Evolutionary conservation across 2,329 filamentous ascomycete genomes (phyloP).

Genomic region (Penicillium glabrum): DNA sequence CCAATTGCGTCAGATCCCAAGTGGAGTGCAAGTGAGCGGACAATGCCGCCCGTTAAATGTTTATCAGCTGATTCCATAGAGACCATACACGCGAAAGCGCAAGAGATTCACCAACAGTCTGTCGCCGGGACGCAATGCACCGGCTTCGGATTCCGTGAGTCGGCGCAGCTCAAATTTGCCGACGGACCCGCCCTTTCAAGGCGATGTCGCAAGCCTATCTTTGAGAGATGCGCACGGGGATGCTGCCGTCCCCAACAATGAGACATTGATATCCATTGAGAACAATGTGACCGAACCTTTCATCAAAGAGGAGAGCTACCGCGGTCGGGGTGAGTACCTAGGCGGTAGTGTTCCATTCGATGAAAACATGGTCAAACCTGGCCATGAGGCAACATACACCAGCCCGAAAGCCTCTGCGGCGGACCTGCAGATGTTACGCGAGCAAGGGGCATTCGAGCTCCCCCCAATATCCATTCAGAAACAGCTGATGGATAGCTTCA

Average conservation of each 20-base stretch:
- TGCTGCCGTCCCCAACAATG: background rate
- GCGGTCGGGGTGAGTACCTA: conserved; percentile 26
- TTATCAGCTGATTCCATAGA: conserved; percentile 1
- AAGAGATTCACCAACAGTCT: conserved; percentile 41
- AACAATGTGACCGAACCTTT: conserved; percentile 17
- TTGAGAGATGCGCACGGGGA: conserved; percentile 1
- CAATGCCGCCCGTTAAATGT: background rate
- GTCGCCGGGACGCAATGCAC: conserved; percentile 15
- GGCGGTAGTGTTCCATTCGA: conserved; percentile 27
- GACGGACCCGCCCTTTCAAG: conserved; percentile 8
- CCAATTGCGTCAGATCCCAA: conserved; percentile 24
- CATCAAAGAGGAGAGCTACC: conserved; percentile 29
- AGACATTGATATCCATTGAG: background rate
- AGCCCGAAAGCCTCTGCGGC: conserved; percentile 19
- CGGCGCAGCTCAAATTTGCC: conserved; percentile 22
- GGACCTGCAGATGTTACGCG: conserved; percentile 24
- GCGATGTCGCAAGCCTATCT: conserved; percentile 6
- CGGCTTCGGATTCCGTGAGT: conserved; percentile 15
- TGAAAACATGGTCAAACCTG: conserved; percentile 30
- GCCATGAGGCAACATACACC: conserved; percentile 23
- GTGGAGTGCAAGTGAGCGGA: conserved; percentile 25
- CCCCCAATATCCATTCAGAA: conserved; percentile 31
- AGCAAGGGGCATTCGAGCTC: conserved; percentile 25
- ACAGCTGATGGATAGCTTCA: conserved; percentile 41
- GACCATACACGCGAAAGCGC: conserved; percentile 29